Conservation (phyloP, 257 asterid species). For the Solanum neorickii region DNA sequence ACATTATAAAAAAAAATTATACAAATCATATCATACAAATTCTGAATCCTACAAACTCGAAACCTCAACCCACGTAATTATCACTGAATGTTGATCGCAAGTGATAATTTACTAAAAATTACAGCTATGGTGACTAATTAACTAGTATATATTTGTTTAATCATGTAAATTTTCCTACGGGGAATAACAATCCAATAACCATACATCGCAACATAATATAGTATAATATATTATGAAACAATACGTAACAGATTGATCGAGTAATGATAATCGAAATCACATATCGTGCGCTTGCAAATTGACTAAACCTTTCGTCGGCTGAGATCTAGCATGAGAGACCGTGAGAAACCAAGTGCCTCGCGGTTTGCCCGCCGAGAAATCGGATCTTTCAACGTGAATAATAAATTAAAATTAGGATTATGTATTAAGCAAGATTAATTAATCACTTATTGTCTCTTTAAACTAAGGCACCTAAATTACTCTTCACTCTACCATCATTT, state of each 20-base stretch:
- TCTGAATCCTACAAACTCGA: too few species aligned
- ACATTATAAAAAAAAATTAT: too few species aligned
- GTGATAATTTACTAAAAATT: too few species aligned
- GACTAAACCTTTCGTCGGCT: neutral
- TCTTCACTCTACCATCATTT: neutral
- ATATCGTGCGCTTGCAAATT: neutral
- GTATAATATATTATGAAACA: too few species aligned
- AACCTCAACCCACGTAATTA: neutral
- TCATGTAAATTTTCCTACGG: too few species aligned
- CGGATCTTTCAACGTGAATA: neutral
- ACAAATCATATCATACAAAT: too few species aligned
- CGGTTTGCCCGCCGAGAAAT: slow-evolving; percentile 7
- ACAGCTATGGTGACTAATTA: neutral
- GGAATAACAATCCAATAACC: too few species aligned
- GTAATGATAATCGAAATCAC: neutral
- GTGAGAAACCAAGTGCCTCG: neutral
- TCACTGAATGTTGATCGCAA: too few species aligned
- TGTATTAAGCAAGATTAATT: neutral
- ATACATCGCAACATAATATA: neutral
- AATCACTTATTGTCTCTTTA: neutral
- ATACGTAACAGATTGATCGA: too few species aligned
- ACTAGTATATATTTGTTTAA: neutral
- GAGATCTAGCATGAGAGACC: slow-evolving; percentile 8
- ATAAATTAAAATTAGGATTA: neutral
- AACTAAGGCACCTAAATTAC: neutral